Base-by-base conservation (phyloP, 1,284 basidiomycete genomes). In the Paramarasmius palmivorus region DNA sequence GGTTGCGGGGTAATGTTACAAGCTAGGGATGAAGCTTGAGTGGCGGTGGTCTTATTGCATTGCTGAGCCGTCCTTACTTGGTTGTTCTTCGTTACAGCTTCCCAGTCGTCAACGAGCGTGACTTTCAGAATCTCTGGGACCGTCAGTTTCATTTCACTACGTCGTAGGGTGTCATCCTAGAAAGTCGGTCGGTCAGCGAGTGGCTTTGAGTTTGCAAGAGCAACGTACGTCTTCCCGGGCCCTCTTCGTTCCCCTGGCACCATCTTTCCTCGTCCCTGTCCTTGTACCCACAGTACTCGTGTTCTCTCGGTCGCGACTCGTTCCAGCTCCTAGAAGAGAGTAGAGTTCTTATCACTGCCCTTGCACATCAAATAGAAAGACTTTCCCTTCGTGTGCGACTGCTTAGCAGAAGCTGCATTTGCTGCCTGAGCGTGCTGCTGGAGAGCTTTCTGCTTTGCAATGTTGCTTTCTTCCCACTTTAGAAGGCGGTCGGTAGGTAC, bases 21-120 rank as follows among this genome's bases (percentile, higher is more conserved):
- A 98, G 81, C 91, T 95, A 46, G n/a, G 48, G 5, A 38, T 60
- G n/a, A 32, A 34, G 20, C 10, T 26, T 17, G 39, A 17, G 23
- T 23, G n/a, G 49, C 29, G 9, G 42, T 39, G 9, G 26, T 25
- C 23, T n/a, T 37, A 49, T 40, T 51, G 10, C 36, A 36, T 14
- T 57, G 32, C 44, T 29, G 36, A 9, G 15, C 23, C 20, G 46
- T 53, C 48, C 74, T 41, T 47, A 89, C 93, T 81, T 92, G 90
- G 64, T 86, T 88, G 66, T 95, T 93, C 75, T 98, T 98, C 50
- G 96, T 99, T 39, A 99, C 86, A 15, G 89, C 86, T 73, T 99
- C 96, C 96, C 96, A 99, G 64, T 99, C 97, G 64, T 99, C 95
- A 1, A 99, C 95, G 14, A 99, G 78, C 55, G 92, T 81, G 29